Evolutionary conservation across 306 rosid genomes (phyloP).

Genomic region (Elaeagnus macrophylla): DNA sequence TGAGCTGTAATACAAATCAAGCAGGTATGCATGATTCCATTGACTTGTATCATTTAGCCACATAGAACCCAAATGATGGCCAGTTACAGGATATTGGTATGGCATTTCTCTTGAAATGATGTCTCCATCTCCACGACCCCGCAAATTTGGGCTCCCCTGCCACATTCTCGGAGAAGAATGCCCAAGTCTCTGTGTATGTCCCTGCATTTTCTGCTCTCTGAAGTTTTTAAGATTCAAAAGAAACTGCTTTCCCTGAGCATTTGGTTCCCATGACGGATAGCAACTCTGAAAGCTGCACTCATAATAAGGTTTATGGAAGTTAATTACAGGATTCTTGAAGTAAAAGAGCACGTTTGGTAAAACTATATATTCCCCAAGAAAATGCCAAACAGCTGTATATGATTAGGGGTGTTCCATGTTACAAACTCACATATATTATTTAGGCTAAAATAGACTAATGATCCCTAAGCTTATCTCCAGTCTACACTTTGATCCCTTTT

Average conservation of each 20-base stretch:
- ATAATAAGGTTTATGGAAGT: slow-evolving; percentile 11
- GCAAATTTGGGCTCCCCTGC: slow-evolving; percentile 33
- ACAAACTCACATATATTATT: too few relatives aligned
- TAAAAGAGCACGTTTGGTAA: too few relatives aligned
- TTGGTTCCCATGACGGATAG: slow-evolving; percentile 77
- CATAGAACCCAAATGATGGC: slow-evolving; percentile 45
- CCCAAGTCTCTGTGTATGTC: slow-evolving; percentile 26
- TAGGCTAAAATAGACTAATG: too few relatives aligned
- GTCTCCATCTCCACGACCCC: slow-evolving; percentile 36
- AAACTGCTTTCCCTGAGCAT: slow-evolving; percentile 56
- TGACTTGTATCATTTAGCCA: slow-evolving; percentile 51
- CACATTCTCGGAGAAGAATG: slow-evolving; percentile 41
- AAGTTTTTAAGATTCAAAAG: slow-evolving; percentile 50
- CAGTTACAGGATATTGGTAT: slow-evolving; percentile 23
- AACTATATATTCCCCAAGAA: too few relatives aligned
- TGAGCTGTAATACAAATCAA: slow-evolving; percentile 75
- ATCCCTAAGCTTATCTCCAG: too few relatives aligned
- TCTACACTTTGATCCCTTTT: too few relatives aligned
- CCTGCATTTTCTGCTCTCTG: slow-evolving; percentile 47
- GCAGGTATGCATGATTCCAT: slow-evolving; percentile 56
- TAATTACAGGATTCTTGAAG: background rate
- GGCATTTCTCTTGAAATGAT: slow-evolving; percentile 37
- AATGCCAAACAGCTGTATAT: too few relatives aligned
- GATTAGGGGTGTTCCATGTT: too few relatives aligned
- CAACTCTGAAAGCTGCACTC: slow-evolving; percentile 68